Conservation (phyloP, 208 protist genomes). For the Leishmania lainsoni region DNA sequence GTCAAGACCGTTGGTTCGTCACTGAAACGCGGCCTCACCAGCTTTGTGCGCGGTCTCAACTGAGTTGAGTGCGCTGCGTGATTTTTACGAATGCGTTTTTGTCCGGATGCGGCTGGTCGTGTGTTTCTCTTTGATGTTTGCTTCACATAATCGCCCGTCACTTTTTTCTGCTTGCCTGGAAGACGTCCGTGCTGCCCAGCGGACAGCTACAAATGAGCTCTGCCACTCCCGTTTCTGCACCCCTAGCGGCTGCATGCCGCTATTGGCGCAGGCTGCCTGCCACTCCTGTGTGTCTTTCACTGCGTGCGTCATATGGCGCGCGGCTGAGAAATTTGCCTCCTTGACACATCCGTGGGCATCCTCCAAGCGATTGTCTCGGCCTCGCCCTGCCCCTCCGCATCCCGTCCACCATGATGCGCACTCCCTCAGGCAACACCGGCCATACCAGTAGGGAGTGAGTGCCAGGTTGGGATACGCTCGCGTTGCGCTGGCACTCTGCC, state of each 20-base stretch:
- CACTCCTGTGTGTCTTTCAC: neutral
- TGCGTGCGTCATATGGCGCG: no score
- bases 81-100: neutral
- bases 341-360: neutral
- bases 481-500: neutral
- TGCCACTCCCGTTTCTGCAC: neutral
- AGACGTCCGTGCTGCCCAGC: neutral
- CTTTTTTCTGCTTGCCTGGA: neutral
- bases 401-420: neutral
- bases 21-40: constrained; percentile 70
- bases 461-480: neutral
- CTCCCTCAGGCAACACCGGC: neutral
- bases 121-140: neutral
- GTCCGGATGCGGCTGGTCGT: neutral
- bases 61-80: constrained; percentile 2
- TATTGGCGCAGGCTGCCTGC: neutral
- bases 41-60: constrained; percentile 72
- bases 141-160: neutral
- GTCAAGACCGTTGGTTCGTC: constrained; percentile 68
- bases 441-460: neutral
- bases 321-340: no score
- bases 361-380: neutral
- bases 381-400: neutral
- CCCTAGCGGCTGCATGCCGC: neutral
- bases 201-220: neutral